Base-by-base conservation (phyloP, 108 stramenopile species). In the Aurantiochytrium sp. region DNA sequence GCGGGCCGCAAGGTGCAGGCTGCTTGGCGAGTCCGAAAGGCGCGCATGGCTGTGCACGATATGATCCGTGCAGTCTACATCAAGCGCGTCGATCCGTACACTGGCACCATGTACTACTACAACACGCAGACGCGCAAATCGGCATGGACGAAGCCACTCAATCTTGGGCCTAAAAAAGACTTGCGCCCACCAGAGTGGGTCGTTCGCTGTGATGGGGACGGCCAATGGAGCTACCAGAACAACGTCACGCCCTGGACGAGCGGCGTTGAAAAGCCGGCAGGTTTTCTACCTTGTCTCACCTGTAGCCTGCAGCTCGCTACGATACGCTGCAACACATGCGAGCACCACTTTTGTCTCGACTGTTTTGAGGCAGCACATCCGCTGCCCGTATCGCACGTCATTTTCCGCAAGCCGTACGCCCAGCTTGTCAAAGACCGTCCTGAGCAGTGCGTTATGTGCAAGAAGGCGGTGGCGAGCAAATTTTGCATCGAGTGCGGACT, bases 41-140 rank as follows among this genome's bases (percentile, higher is more conserved):
- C 76, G 45, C 76, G 76, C 19, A 83, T 47, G 5, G 49, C 45
- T 6, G 49, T 83, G 16, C 45, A 83, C 25, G 76, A 83, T 43
- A 12, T 83, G 16, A 83, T 83, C 12, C n/a, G 28, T 12, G 19
- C 76, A 55, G 51, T 83, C 45, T 83, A 83, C 28, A 53, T 83
- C 19, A 83, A 83, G 76, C 76, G 76, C 51, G 76, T 83, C 4
- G 76, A 83, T 23, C 49, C 76, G 45, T 83, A 83, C 76, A 53
- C 76, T 6, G 76, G 76, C 49, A 83, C 19, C 19, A 53, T 53
- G 76, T 83, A 83, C 51, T 83, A 83, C 23, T 83, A 83, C 51
- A 83, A 83, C 23, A 83, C 76, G 45, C 76, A 83, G 51, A n/a
- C 45, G 45, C 76, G 76, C 4, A 83, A 47, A 3, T 83, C 76